Base-by-base conservation (phyloP, 208 protist genomes). In the Novymonas esmeraldas region DNA sequence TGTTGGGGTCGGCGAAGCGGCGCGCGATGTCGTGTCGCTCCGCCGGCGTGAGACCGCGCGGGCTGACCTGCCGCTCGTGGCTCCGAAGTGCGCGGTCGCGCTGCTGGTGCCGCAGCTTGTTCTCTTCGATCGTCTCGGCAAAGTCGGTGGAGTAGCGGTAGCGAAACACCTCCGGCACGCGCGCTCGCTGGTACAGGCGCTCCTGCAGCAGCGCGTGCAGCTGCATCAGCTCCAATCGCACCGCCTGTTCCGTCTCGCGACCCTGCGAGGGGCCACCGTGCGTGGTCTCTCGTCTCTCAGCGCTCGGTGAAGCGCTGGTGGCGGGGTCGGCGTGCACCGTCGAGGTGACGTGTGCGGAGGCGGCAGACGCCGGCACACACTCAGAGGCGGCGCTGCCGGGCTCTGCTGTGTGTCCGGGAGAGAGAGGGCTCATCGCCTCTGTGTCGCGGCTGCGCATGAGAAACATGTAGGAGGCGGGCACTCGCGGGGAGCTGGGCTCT, bases 381-480 rank as follows among this genome's bases (percentile, higher is more conserved):
- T 49, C 46, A 68, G 29, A 20, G 18, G 63, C 4, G 11, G 31
- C 48, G n/a, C 46, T 28, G 28, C 26, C 13, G 11, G 16, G 45
- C n/a, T 26, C 28, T 13, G 29, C 26, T 39, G 20, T 48, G 52
- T 16, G 60, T 46, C 29, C 50, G n/a, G 62, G 65, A 14, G 45
- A 57, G 14, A 51, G 57, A 2, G 58, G 45, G 22, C 28, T 46
- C 61, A 78, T 58, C 29, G 50, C 55, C 28, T 64, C 76, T 41
- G 67, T 39, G 48, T 79, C 79, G 31, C 62, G 62, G 9, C 62
- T 75, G 7, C 75, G 79, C 79, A 70, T 58, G 11, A 79, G 63
- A 33, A 81, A 81, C 51, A 85, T 70, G 52, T 64, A 60, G 6
- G 79, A 79, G 6, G 79, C 75, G 7, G 71, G 66, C 2, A 82